phyloP scores from a whole-genome alignment of 2,329 filamentous ascomycete species.

The Huntiella bhutanensis region DNA sequence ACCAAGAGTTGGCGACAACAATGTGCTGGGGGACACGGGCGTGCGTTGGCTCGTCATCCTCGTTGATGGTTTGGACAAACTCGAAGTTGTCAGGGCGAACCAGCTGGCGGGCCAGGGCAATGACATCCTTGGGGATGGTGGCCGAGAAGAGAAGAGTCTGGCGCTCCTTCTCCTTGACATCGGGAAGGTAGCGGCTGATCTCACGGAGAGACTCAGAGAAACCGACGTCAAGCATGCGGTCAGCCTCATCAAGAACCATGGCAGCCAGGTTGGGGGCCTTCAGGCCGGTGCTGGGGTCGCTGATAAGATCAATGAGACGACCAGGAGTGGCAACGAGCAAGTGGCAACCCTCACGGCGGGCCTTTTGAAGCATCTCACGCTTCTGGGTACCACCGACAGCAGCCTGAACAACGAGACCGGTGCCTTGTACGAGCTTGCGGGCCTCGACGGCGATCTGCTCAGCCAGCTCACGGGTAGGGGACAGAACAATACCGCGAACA shows the following conservation, averaged over 20 bases:
- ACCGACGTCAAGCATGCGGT: slow-evolving; percentile 94
- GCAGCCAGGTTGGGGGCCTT: slow-evolving; percentile 69
- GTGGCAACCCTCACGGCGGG: slow-evolving; percentile 63
- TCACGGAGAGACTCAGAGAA: slow-evolving; percentile 47
- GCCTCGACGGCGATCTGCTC: slow-evolving; percentile 71
- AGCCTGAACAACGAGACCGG: slow-evolving; percentile 46
- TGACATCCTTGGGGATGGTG: slow-evolving; percentile 70
- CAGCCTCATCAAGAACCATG: slow-evolving; percentile 88
- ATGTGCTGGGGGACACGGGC: slow-evolving; percentile 64
- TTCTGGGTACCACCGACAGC: slow-evolving; percentile 92
- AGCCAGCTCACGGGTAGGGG: slow-evolving; percentile 64
- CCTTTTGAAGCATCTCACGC: slow-evolving; percentile 42
- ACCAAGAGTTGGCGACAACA: slow-evolving; percentile 45
- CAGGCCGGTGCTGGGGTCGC: slow-evolving; percentile 43
- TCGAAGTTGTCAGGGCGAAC: slow-evolving; percentile 66
- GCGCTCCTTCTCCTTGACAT: slow-evolving; percentile 41
- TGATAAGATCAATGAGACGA: slow-evolving; percentile 63
- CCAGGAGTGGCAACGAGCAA: slow-evolving; percentile 82
- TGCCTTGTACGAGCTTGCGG: slow-evolving; percentile 41
- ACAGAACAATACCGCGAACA: slow-evolving; percentile 53
- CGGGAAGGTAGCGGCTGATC: slow-evolving; percentile 45
- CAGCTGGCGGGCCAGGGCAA: slow-evolving; percentile 56
- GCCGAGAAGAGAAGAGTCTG: slow-evolving; percentile 94
- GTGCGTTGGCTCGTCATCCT: slow-evolving; percentile 72
- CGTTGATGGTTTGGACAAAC: slow-evolving; percentile 72